These are phyloP conservation scores for Falciphora oryzae DNA, from an alignment of 2,329 filamentous ascomycete genomes.

Conservation along the genomic window DNA sequence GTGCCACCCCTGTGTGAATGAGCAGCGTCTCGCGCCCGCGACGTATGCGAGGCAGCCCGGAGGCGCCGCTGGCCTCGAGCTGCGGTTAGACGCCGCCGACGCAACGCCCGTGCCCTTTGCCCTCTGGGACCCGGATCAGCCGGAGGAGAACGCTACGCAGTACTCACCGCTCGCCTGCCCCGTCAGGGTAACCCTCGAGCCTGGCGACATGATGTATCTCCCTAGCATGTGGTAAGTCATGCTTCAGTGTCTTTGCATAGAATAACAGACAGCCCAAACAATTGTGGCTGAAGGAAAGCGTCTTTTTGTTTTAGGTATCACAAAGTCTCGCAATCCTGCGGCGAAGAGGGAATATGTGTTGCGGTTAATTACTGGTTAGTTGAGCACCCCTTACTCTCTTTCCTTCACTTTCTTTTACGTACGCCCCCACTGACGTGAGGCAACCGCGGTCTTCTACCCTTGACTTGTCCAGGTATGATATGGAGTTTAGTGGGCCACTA, in stretches of 20 bases:
- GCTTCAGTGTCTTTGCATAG: neutral
- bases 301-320: slow-evolving; percentile 52
- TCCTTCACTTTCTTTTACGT: neutral
- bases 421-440: neutral
- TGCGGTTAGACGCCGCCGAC: slow-evolving; percentile 27
- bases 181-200: slow-evolving; percentile 60
- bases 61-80: slow-evolving; percentile 18
- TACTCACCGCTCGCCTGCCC: slow-evolving; percentile 57
- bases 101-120: slow-evolving; percentile 55
- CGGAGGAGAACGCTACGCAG: slow-evolving; percentile 40
- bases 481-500: slow-evolving; percentile 66
- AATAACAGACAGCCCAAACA: neutral
- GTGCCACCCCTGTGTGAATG: slow-evolving; percentile 63
- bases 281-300: neutral
- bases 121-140: slow-evolving; percentile 67
- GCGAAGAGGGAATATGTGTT: slow-evolving; percentile 64
- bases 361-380: slow-evolving; percentile 77
- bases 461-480: slow-evolving; percentile 59
- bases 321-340: slow-evolving; percentile 69
- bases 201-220: slow-evolving; percentile 77
- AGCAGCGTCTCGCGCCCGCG: slow-evolving; percentile 49
- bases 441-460: neutral
- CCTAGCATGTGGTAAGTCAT: slow-evolving; percentile 66
- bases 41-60: slow-evolving; percentile 46
- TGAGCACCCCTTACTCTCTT: neutral